Percentiles rank a stretch among this genome's conserved stretches.
Conservation (phyloP, 2,329 filamentous ascomycete species). For the Fusarium oligoseptatum region DNA sequence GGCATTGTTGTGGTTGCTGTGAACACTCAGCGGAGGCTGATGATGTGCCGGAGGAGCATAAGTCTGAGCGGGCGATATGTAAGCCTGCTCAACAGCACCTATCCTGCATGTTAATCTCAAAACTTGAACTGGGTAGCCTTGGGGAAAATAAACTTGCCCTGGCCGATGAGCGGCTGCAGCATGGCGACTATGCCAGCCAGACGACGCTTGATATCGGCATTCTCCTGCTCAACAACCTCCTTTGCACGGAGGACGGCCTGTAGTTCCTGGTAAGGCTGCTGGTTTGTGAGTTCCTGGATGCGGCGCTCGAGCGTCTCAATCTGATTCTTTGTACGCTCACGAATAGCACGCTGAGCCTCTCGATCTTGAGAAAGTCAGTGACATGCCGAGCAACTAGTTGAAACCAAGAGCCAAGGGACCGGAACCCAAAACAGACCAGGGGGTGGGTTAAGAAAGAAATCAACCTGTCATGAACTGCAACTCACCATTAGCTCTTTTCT, state of each 20-base stretch:
- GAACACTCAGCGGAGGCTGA: constrained; percentile 31
- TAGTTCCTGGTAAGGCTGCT: constrained; percentile 87
- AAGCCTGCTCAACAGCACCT: constrained; percentile 49
- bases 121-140: neutral
- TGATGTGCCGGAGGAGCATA: constrained; percentile 44
- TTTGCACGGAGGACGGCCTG: constrained; percentile 82
- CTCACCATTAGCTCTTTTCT: constrained; percentile 72
- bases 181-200: constrained; percentile 75
- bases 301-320: constrained; percentile 80
- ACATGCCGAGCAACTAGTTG: constrained; percentile 9
- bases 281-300: constrained; percentile 81
- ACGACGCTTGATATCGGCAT: constrained; percentile 79
- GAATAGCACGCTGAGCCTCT: constrained; percentile 87
- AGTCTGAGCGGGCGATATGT: constrained; percentile 51
- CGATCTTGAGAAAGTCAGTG: constrained; percentile 68
- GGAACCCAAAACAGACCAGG: neutral
- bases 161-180: constrained; percentile 69
- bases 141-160: constrained; percentile 36
- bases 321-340: constrained; percentile 83
- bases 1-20: constrained; percentile 38
- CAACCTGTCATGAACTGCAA: constrained; percentile 24
- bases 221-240: constrained; percentile 82
- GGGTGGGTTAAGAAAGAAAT: neutral
- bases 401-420: neutral
- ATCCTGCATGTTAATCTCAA: constrained; percentile 14